Evolutionary conservation across 805 yeast genomes (phyloP).

Genomic region (Wickerhamiella allomyrinae): DNA sequence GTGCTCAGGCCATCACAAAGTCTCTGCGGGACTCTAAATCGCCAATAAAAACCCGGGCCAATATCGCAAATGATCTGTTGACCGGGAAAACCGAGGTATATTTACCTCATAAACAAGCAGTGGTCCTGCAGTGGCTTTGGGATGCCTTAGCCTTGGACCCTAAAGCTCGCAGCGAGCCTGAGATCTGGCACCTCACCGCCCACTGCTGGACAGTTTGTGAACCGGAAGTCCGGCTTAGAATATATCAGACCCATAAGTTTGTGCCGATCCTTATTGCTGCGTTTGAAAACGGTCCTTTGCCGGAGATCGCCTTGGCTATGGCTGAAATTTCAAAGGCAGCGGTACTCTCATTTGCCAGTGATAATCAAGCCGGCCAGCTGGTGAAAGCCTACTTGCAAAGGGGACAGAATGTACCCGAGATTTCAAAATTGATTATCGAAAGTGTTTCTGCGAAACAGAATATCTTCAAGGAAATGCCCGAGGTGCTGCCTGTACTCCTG

Average conservation of each 20-base stretch:
- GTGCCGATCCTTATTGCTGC: neutral
- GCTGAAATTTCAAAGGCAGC: neutral
- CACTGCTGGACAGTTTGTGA: conserved; percentile 8
- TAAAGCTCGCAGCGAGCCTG: conserved; percentile 6
- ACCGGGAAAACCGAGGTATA: conserved; percentile 12
- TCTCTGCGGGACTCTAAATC: conserved; percentile 18
- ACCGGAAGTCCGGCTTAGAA: conserved; percentile 4
- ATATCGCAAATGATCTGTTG: conserved; percentile 15
- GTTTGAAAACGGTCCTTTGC: neutral
- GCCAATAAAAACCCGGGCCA: conserved; percentile 12
- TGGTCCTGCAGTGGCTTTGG: conserved; percentile 26
- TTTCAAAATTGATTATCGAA: conserved; percentile 5
- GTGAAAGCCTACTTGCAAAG: conserved; percentile 6
- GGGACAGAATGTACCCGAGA: neutral
- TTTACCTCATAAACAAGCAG: conserved; percentile 23
- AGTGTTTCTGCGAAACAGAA: neutral
- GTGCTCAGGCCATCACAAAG: conserved; percentile 23
- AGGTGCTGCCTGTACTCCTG: neutral
- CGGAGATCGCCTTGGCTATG: neutral
- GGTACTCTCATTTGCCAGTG: conserved; percentile 2
- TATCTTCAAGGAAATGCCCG: conserved; percentile 1
- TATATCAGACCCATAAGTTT: conserved; percentile 9
- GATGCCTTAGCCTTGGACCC: conserved; percentile 17
- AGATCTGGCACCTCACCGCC: conserved; percentile 14
- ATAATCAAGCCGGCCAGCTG: conserved; percentile 8